Percentiles rank a stretch among this genome's conserved stretches.
phyloP scores from a whole-genome alignment of 2,329 filamentous ascomycete genomes.

The Dactylellina sp. region DNA sequence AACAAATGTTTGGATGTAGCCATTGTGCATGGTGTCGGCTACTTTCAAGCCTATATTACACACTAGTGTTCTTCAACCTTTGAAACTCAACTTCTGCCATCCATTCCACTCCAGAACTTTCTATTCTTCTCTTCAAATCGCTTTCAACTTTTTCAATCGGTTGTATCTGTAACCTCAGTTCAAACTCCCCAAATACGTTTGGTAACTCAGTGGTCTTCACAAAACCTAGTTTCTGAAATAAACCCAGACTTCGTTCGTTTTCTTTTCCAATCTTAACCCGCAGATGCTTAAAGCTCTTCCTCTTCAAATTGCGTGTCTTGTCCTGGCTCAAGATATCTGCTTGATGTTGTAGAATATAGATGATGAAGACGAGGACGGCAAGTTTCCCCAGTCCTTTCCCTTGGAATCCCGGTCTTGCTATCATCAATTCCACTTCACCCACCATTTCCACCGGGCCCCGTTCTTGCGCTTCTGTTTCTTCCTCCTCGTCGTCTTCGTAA shows the following conservation, averaged over 20 bases:
- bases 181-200: conserved; percentile 77
- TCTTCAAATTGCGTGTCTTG: conserved; percentile 4
- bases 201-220: conserved; percentile 66
- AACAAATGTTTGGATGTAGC: too few species aligned
- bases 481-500: conserved; percentile 63
- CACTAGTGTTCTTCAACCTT: conserved; percentile 57
- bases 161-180: conserved; percentile 64
- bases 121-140: background rate
- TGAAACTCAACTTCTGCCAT: conserved; percentile 60
- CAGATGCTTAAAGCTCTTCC: conserved; percentile 64
- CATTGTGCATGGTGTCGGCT: too few species aligned
- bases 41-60: too few species aligned
- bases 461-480: conserved; percentile 59
- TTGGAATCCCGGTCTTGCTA: conserved; percentile 72
- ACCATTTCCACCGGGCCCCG: conserved; percentile 59
- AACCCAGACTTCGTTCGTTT: conserved; percentile 70
- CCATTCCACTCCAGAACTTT: conserved; percentile 21
- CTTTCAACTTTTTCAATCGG: conserved; percentile 7
- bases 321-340: conserved; percentile 58
- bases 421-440: conserved; percentile 89
- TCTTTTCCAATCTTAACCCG: conserved; percentile 72
- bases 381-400: conserved; percentile 74
- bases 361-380: conserved; percentile 75
- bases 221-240: conserved; percentile 74
- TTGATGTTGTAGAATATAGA: conserved; percentile 69